Percentiles rank a stretch among this genome's conserved stretches.
Evolutionary conservation across 1,284 basidiomycete species (phyloP).

Genomic region (Apiotrichum porosum): DNA sequence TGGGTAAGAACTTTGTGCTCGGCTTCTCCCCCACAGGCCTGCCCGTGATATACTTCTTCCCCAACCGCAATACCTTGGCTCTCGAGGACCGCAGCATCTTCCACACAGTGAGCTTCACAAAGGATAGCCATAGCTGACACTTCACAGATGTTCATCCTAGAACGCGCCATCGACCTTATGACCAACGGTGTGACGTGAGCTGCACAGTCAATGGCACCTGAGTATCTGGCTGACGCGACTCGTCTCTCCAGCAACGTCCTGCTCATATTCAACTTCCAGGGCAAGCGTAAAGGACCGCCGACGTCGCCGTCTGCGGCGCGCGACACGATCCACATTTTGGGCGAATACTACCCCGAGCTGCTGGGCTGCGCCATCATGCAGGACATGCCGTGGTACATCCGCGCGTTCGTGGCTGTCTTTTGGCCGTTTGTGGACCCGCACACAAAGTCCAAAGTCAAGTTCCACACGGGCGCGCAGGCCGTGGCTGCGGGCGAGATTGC

Average conservation of each 20-base stretch:
- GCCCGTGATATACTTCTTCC: slow-evolving; percentile 41
- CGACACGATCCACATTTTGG: too few relatives aligned
- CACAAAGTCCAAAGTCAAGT: slow-evolving; percentile 32
- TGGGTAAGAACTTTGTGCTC: slow-evolving; percentile 34
- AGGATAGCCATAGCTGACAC: too few relatives aligned
- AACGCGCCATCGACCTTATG: slow-evolving; percentile 41
- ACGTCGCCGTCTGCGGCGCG: too few relatives aligned
- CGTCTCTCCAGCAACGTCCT: too few relatives aligned
- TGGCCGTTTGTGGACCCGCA: slow-evolving; percentile 44
- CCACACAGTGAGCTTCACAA: too few relatives aligned
- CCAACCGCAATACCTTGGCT: slow-evolving; percentile 29
- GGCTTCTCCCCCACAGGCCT: slow-evolving; percentile 28
- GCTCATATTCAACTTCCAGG: slow-evolving; percentile 41
- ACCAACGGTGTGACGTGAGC: slow-evolving; percentile 25
- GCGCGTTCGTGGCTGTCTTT: slow-evolving; percentile 38
- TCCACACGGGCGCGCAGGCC: too few relatives aligned
- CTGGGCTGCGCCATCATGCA: slow-evolving; percentile 30
- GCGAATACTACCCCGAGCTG: slow-evolving; percentile 34
- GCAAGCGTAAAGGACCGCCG: too few relatives aligned
- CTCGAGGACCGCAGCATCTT: too few relatives aligned
- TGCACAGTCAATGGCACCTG: too few relatives aligned
- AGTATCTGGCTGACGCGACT: too few relatives aligned
- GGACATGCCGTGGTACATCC: slow-evolving; percentile 38
- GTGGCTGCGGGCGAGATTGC: too few relatives aligned
- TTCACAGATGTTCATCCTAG: slow-evolving; percentile 41